Base-by-base conservation (phyloP, 345 rosid species). In the Syzygium aqueum region DNA sequence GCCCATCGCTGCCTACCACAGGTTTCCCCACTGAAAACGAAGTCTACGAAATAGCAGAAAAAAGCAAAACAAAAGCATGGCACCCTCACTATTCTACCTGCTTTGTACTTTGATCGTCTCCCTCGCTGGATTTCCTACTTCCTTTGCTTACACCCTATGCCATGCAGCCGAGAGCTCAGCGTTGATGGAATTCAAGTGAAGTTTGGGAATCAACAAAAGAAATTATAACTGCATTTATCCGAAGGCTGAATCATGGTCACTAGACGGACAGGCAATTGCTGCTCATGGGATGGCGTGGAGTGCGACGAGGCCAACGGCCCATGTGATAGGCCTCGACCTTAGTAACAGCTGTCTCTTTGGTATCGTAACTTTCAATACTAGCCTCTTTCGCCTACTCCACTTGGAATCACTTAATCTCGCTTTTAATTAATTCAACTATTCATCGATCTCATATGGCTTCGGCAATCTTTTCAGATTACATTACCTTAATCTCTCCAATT, bases 401-500 rank as follows among this genome's bases (percentile, higher is more conserved):
- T 3, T 61, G 4, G 33, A n/a, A 6, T 61, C 9, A 0, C 73
- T 61, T 3, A 13, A 61, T n/a, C 73, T 61, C 1, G 37, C 73
- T 63, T 14, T 2, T 2, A 63, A 63, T n/a, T 37, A 63, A 19
- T 63, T 63, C 73, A 14, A 61, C 2, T 1, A 1, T 61, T 61
- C 19, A 4, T 61, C 37, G 1, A 61, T 61, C 8, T 19, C 73
- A n/a, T 61, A 13, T 0, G 17, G 33, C 19, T n/a, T 61, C 0
- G 2, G 33, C 17, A 61, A n/a, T n/a, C 37, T 61, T 61, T 61
- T 19, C 0, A 1, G 0, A 19, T 61, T 61, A n/a, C 73, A 61
- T 0, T n/a, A 61, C 10, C 19, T 61, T 61, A n/a, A 61, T n/a
- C 19, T n/a, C 17, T 61, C 67, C 0, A 0, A 0, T 3, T n/a